phyloP scores from a whole-genome alignment of 1,284 basidiomycete species.

The Sanghuangporus sanghuang region DNA sequence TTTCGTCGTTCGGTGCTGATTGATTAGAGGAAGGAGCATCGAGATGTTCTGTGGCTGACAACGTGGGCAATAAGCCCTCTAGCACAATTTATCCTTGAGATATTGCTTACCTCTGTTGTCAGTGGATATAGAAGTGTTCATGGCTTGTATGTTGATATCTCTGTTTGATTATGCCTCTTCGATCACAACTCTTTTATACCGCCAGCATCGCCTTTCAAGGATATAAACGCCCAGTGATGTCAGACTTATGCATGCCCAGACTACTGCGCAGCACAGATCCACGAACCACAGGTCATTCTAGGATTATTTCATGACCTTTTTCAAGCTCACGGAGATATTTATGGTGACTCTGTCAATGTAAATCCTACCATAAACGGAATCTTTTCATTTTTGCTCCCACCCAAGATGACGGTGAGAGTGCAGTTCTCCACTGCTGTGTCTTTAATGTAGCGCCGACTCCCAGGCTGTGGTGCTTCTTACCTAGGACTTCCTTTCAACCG shows the following conservation, averaged over 20 bases:
- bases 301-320: background rate
- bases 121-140: background rate
- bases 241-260: background rate
- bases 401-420: background rate
- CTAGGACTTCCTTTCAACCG: background rate
- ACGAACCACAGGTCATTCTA: background rate
- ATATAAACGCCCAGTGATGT: background rate
- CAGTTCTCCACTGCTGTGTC: background rate
- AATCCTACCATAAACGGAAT: background rate
- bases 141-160: background rate
- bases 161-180: background rate
- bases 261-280: background rate
- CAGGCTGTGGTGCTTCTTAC: background rate
- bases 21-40: background rate
- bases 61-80: background rate
- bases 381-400: background rate
- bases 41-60: background rate
- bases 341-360: background rate
- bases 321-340: background rate
- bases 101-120: background rate
- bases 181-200: background rate
- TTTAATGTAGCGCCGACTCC: background rate
- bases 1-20: background rate
- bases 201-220: background rate
- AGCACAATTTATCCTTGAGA: background rate